Percentiles rank a stretch among this genome's conserved stretches.
Evolutionary conservation across 2,329 filamentous ascomycete genomes (phyloP).

Genomic region (Monilinia fructicola): DNA sequence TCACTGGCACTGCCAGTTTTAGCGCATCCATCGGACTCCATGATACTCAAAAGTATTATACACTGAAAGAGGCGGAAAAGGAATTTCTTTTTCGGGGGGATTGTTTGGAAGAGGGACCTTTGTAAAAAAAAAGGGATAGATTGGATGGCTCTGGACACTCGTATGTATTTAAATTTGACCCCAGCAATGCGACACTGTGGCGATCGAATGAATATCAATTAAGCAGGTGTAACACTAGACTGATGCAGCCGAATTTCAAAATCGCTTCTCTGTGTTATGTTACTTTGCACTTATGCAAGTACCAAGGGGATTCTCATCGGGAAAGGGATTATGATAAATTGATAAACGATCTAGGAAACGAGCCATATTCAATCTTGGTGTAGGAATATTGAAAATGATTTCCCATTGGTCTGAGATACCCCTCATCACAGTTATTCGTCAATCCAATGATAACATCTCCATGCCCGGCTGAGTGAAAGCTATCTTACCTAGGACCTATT

Average conservation of each 20-base stretch:
- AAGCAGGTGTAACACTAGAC: not conserved
- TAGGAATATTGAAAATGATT: not conserved
- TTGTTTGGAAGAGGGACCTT: not conserved
- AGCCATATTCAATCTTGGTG: not conserved
- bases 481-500: not conserved
- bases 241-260: slow-evolving; percentile 8
- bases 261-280: slow-evolving; percentile 16
- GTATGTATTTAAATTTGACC: slow-evolving; percentile 1
- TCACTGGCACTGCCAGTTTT: slow-evolving; percentile 15
- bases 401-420: slow-evolving; percentile 4
- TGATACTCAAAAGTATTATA: slow-evolving; percentile 7
- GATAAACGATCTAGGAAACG: not conserved
- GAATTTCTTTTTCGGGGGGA: no score
- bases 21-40: slow-evolving; percentile 16
- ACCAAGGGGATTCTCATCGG: slow-evolving; percentile 6
- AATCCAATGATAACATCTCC: not conserved
- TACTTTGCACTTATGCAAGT: slow-evolving; percentile 17
- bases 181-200: slow-evolving; percentile 1
- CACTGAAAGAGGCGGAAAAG: not conserved
- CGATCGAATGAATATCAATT: slow-evolving; percentile 1
- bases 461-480: not conserved
- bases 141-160: not conserved
- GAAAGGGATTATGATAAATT: slow-evolving; percentile 5
- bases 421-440: not conserved
- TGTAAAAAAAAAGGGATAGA: not conserved